Evolutionary conservation across 306 rosid species (phyloP).

Genomic region (Lablab purpureus): DNA sequence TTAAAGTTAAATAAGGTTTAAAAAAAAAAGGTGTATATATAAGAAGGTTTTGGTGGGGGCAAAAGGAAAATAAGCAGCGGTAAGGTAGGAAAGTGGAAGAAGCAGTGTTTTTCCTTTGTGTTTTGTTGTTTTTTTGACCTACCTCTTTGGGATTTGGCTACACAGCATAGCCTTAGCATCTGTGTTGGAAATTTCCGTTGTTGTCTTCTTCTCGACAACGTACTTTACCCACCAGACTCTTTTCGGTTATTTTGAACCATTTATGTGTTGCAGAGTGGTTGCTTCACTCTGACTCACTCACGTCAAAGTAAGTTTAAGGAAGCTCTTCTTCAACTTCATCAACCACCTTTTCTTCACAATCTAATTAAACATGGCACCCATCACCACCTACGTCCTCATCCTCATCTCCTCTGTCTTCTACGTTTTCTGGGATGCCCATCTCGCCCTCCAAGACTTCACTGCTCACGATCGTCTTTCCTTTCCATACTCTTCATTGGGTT

Average conservation of each 20-base stretch:
- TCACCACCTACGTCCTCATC: slow-evolving; percentile 42
- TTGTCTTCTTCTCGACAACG: not conserved
- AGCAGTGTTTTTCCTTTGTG: not conserved
- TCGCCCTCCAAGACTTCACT: not conserved
- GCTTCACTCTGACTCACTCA: too few relatives aligned
- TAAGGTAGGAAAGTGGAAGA: not conserved
- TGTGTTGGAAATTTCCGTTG: not conserved
- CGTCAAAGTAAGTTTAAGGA: not conserved
- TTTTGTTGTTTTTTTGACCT: not conserved
- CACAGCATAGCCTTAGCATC: not conserved
- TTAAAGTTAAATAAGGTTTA: too few relatives aligned
- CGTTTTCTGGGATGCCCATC: slow-evolving; percentile 40
- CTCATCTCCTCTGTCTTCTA: slow-evolving; percentile 41
- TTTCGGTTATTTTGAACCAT: too few relatives aligned
- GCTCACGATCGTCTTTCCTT: slow-evolving; percentile 3
- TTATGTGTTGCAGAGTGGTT: too few relatives aligned
- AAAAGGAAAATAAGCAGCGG: too few relatives aligned
- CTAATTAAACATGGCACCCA: slow-evolving; percentile 34
- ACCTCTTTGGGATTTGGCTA: not conserved
- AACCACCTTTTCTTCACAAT: not conserved
- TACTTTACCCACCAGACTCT: not conserved
- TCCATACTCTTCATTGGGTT: slow-evolving; percentile 13
- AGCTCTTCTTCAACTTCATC: too few relatives aligned
- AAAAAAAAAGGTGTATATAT: too few relatives aligned
- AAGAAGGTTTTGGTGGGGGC: too few relatives aligned